A percentile compares a stretch with the other conserved stretches of the same genome.
Conservation (phyloP, 345 rosid genomes). For the Gossypioides kirkii region DNA sequence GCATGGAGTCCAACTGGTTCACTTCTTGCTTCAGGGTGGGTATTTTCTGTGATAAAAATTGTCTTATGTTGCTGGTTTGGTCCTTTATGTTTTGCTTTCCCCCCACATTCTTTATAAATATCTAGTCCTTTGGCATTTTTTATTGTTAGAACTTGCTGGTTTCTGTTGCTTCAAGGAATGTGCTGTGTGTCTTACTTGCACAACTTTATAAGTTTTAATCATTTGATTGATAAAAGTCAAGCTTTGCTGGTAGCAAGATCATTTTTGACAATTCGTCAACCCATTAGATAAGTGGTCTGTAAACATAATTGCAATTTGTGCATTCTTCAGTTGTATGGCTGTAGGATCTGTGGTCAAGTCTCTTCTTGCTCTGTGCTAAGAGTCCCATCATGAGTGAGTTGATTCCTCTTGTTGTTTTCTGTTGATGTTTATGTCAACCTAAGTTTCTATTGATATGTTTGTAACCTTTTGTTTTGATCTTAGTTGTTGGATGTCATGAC, state of each 20-base stretch:
- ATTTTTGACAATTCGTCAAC: neutral
- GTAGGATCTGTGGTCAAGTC: neutral
- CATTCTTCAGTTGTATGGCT: neutral
- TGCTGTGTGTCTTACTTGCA: neutral
- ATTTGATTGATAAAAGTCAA: neutral
- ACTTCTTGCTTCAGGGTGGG: slow-evolving; percentile 98
- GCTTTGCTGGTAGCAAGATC: neutral
- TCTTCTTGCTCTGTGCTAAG: neutral
- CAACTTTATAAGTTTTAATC: neutral
- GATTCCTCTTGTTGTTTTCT: no score
- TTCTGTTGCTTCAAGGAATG: neutral
- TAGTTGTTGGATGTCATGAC: neutral
- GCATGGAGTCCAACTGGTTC: slow-evolving; percentile 99
- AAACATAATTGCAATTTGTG: neutral
- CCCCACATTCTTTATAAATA: neutral
- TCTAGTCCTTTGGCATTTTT: neutral
- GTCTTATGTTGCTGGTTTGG: slow-evolving; percentile 2
- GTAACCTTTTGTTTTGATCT: neutral
- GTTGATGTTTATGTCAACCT: no score
- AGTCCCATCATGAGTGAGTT: no score
- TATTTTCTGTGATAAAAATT: slow-evolving; percentile 16
- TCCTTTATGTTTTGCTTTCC: neutral
- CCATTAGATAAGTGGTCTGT: neutral
- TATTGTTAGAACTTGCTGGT: neutral
- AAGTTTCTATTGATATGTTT: neutral